A percentile compares a stretch with the other conserved stretches of the same genome.
These are phyloP conservation scores for Eucalyptus melliodora DNA, from an alignment of 345 rosid species.

Conservation along the genomic window DNA sequence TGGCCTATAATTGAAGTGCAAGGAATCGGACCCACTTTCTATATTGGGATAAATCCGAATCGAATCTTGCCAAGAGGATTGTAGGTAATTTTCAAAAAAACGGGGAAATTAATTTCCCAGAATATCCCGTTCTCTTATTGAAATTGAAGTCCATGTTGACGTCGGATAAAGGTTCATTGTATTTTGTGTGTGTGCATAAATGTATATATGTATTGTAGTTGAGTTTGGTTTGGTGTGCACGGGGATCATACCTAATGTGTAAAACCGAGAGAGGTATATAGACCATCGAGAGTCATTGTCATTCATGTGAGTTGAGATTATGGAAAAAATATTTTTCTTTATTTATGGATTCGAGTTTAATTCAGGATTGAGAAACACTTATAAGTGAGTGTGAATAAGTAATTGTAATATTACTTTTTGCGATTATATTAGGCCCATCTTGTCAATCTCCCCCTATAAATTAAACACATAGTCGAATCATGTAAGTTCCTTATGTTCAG, in stretches of 20 bases:
- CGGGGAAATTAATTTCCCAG: not conserved
- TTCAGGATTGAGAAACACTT: not conserved
- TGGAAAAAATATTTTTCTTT: not conserved
- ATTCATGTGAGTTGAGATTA: not conserved
- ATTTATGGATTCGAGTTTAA: not conserved
- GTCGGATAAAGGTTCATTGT: not conserved
- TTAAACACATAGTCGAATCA: not conserved
- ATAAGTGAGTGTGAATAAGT: not conserved
- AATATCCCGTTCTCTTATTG: not conserved
- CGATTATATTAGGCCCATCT: not conserved
- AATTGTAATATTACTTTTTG: not conserved
- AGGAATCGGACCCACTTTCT: not conserved
- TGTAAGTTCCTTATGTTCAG: not conserved
- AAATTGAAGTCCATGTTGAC: not conserved
- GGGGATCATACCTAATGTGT: not conserved
- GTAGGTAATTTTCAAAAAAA: not conserved
- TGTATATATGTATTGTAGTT: not conserved
- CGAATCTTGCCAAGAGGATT: not conserved
- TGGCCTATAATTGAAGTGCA: not conserved
- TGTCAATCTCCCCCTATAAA: not conserved
- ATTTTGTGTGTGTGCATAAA: not conserved
- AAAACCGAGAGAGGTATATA: not conserved
- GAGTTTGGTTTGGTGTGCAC: not conserved
- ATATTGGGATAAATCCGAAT: not conserved
- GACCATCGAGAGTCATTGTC: not conserved